Base-by-base conservation (phyloP, 208 protist species). In the Leishmania major region DNA sequence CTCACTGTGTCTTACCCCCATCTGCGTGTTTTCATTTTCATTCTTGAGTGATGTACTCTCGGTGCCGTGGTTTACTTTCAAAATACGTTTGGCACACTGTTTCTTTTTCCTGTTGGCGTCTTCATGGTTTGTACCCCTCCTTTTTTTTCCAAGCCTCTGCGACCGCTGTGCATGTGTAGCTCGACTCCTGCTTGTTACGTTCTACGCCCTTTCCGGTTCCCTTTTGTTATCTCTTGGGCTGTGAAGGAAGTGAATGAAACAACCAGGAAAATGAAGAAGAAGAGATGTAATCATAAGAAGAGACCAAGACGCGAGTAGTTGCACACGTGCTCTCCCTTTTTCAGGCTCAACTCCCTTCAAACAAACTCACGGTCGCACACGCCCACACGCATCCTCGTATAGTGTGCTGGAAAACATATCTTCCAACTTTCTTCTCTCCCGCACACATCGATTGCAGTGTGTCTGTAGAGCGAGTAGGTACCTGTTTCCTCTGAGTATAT, bases 401-500 rank as follows among this genome's bases (percentile, higher is more conserved):
- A 64, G 25, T 31, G 62, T 67, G 62, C 31, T 40, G 13, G 62
- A 40, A 15, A 67, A 51, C 15, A 3, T 49, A 17, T 47, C 22
- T 31, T 43, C 17, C 40, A 43, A 6, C 67, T 28, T 49, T 73
- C 43, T 74, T 49, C 25, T 45, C 22, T 35, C 55, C 45, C 4
- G 43, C 67, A 40, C 67, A 22, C 17, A 49, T 31, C 28, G 45
- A 13, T 74, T 25, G 25, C 70, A 35, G 22, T 17, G 70, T 74
- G 70, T 37, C 45, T 53, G 31, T 28, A 77, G 78, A 67, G 35
- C 77, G 15, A 22, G 64, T 67, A 45, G 59, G 60, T 43, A 11
- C 15, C 77, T 40, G 72, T 28, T 80, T 80, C 72, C 10, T 80
- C 7, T 40, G 35, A 17, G n/a, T 80, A 45, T 45, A 45, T 45